phyloP scores from a whole-genome alignment of 768 basidiomycete species.

The Termitomyces sp. region DNA sequence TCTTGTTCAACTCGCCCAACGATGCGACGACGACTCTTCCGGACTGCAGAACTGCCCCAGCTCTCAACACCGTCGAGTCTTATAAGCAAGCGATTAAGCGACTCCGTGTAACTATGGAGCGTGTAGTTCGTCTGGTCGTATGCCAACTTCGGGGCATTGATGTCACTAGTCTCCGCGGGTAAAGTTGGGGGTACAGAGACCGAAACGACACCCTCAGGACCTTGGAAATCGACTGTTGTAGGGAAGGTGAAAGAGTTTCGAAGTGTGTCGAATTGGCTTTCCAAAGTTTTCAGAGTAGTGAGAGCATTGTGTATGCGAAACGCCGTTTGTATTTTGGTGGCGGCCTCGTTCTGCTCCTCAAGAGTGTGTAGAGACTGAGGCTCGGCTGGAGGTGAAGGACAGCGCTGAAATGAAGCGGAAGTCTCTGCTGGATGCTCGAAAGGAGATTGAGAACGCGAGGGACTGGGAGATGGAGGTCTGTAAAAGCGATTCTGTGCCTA shows the following conservation, averaged over 20 bases:
- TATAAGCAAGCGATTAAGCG: slow-evolving; percentile 56
- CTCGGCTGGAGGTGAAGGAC: slow-evolving; percentile 2
- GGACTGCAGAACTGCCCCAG: slow-evolving; percentile 48
- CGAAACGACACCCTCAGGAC: slow-evolving; percentile 22
- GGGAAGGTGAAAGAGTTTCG: slow-evolving; percentile 39
- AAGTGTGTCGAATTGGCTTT: slow-evolving; percentile 33
- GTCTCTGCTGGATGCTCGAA: neutral
- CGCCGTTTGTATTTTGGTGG: slow-evolving; percentile 39
- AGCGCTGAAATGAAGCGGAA: slow-evolving; percentile 1
- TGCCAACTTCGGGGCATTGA: slow-evolving; percentile 38
- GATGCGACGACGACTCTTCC: slow-evolving; percentile 42
- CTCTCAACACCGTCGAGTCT: slow-evolving; percentile 67
- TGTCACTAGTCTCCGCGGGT: slow-evolving; percentile 13
- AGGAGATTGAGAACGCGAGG: neutral
- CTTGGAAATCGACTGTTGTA: slow-evolving; percentile 41
- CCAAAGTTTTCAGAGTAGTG: slow-evolving; percentile 23
- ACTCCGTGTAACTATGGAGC: slow-evolving; percentile 58
- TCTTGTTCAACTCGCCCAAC: slow-evolving; percentile 59
- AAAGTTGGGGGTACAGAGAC: slow-evolving; percentile 17
- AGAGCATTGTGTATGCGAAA: slow-evolving; percentile 41
- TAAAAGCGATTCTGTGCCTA: neutral
- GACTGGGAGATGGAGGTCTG: neutral
- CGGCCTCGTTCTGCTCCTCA: slow-evolving; percentile 33
- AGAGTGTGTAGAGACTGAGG: slow-evolving; percentile 14
- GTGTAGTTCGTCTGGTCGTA: slow-evolving; percentile 57